Base-by-base conservation (phyloP, 108 stramenopile genomes). In the Nitzschia palea region DNA sequence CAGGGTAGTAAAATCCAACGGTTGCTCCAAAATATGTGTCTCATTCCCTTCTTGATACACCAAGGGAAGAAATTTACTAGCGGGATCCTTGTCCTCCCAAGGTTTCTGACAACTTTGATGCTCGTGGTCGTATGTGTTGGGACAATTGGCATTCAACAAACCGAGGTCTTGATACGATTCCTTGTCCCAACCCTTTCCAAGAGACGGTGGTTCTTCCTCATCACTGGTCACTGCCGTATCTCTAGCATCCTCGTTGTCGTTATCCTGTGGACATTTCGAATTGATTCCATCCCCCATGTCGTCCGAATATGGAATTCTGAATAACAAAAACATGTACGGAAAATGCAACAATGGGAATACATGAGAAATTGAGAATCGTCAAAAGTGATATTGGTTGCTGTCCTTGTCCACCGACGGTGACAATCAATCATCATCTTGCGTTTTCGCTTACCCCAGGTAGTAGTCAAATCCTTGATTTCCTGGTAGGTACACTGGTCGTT, bases 401-500 rank as follows among this genome's bases (percentile, higher is more conserved):
- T n/a, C n/a, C n/a, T n/a, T n/a, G n/a, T n/a, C n/a, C n/a, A 15
- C 50, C 50, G 23, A 51, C 6, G n/a, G 9, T 20, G 5, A 20
- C 5, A 51, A n/a, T 51, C 6, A 22, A 6, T n/a, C 18, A 22
- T 17, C 57, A 22, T 15, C n/a, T 20, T 51, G 32, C 55, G 10
- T 78, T 18, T n/a, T n/a, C n/a, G n/a, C 47, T 48, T 48, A 48
- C 47, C 87, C 87, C 15, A 85, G 70, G 53, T 73, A 88, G 35
- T 53, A 60, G 34, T 89, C 88, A 67, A 89, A 89, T 17, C 88
- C 88, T 30, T 73, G 79, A 60, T 79, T 78, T 15, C 62, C 69
- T 20, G 85, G 88, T 25, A 86, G 54, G 50, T 79, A 82, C n/a
- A 67, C 67, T 44, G 67, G 60, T 26, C 78, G 55, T n/a, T 81